Percentiles rank a stretch among this genome's conserved stretches.
Conservation (phyloP, 148 eudicot species). For the Suaeda aralocaspica region DNA sequence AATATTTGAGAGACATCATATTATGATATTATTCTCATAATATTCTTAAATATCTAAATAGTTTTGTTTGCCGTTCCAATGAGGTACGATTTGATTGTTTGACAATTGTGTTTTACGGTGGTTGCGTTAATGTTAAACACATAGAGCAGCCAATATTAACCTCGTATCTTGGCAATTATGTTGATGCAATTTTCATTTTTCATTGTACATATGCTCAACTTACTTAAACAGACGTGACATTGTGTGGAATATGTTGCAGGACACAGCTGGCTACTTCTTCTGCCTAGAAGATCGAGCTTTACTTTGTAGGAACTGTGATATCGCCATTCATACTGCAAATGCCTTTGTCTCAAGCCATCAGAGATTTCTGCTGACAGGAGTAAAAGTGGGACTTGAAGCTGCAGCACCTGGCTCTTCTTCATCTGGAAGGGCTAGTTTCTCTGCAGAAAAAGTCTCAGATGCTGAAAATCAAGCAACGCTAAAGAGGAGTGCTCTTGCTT, state of each 20-base stretch:
- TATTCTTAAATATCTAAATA: no score
- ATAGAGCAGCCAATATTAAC: not conserved
- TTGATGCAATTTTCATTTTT: not conserved
- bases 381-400: constrained; percentile 74
- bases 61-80: no score
- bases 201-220: not conserved
- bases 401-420: constrained; percentile 44
- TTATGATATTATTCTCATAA: no score
- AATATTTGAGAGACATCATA: no score
- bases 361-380: constrained; percentile 90
- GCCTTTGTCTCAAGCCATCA: constrained; percentile 65
- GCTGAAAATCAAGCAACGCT: constrained; percentile 34
- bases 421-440: constrained; percentile 45
- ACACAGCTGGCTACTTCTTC: constrained; percentile 81
- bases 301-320: constrained; percentile 83
- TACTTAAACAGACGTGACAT: not conserved
- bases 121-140: not conserved
- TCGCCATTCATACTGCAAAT: constrained; percentile 77
- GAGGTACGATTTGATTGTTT: no score
- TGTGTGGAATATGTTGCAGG: constrained; percentile 46
- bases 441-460: constrained; percentile 43
- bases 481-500: constrained; percentile 29
- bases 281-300: constrained; percentile 94
- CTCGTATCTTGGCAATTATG: no score
- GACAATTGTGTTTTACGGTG: not conserved